phyloP scores from a whole-genome alignment of 331 rosid species.

The Malus hybrid region DNA sequence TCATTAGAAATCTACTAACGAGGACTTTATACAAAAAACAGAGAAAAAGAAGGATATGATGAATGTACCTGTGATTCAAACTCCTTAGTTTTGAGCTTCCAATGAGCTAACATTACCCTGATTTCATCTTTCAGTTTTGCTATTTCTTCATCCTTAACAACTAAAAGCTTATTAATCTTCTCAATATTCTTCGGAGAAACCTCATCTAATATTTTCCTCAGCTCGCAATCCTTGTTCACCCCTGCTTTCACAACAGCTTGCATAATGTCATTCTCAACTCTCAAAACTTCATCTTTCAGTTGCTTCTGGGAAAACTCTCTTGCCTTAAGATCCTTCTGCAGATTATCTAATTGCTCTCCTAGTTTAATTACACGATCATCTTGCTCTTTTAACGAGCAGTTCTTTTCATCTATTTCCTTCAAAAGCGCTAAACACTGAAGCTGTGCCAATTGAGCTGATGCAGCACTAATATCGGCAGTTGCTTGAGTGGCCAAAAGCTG shows the following conservation, averaged over 20 bases:
- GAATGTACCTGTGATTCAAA: conserved; percentile 77
- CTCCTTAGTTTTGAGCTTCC: conserved; percentile 87
- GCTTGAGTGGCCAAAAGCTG: conserved; percentile 63
- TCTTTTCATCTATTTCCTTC: conserved; percentile 76
- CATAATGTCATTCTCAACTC: conserved; percentile 77
- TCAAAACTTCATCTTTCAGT: conserved; percentile 71
- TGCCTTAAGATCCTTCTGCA: conserved; percentile 72
- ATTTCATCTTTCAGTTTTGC: conserved; percentile 66
- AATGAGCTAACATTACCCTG: conserved; percentile 67
- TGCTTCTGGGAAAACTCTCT: conserved; percentile 91
- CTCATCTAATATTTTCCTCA: conserved; percentile 67
- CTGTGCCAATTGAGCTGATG: conserved; percentile 73
- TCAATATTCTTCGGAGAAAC: conserved; percentile 79
- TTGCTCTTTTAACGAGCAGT: conserved; percentile 54
- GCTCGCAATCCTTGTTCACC: conserved; percentile 61
- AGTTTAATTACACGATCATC: conserved; percentile 64
- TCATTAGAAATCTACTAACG: background rate
- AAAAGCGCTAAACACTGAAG: conserved; percentile 55
- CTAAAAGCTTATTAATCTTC: conserved; percentile 61
- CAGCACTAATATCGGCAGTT: conserved; percentile 82
- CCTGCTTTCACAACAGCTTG: conserved; percentile 62
- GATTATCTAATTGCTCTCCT: conserved; percentile 71
- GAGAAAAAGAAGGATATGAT: background rate
- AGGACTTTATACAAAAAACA: background rate
- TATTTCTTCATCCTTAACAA: conserved; percentile 73